Evolutionary conservation across 1,284 basidiomycete species (phyloP).

Genomic region (Singerocomus inundabilis): DNA sequence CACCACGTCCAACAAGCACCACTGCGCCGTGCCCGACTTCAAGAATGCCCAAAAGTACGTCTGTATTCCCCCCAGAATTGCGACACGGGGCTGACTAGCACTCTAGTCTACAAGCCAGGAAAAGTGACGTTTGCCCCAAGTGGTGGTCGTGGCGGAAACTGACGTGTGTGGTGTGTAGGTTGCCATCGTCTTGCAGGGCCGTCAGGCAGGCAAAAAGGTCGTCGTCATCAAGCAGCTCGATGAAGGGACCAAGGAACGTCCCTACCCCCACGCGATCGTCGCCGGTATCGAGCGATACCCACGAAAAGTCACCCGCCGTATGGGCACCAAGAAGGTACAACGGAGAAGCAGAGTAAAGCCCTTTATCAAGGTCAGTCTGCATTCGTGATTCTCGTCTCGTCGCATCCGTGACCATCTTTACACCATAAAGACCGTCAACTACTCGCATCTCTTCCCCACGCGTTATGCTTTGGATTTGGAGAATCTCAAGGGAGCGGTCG

Average conservation of each 20-base stretch:
- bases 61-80: neutral
- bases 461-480: conserved; percentile 96
- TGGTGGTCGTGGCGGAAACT: conserved; percentile 6
- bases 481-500: conserved; percentile 82
- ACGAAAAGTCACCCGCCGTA: conserved; percentile 91
- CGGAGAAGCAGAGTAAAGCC: conserved; percentile 95
- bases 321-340: conserved; percentile 93
- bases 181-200: conserved; percentile 93
- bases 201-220: conserved; percentile 93
- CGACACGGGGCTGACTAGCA: conserved; percentile 28
- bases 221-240: conserved; percentile 88
- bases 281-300: conserved; percentile 97
- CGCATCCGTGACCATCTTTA: neutral
- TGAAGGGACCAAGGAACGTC: conserved; percentile 86
- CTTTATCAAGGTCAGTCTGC: conserved; percentile 86
- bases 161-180: conserved; percentile 48
- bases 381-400: neutral
- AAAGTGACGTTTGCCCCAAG: conserved; percentile 58
- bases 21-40: conserved; percentile 29
- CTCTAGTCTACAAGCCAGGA: conserved; percentile 92
- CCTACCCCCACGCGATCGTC: conserved; percentile 94
- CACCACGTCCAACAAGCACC: conserved; percentile 12
- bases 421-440: conserved; percentile 75
- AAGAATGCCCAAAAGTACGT: conserved; percentile 37
- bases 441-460: conserved; percentile 96